A percentile compares a stretch with the other conserved stretches of the same genome.
phyloP scores from a whole-genome alignment of 768 basidiomycete species.

The Leccinum sublutescens region DNA sequence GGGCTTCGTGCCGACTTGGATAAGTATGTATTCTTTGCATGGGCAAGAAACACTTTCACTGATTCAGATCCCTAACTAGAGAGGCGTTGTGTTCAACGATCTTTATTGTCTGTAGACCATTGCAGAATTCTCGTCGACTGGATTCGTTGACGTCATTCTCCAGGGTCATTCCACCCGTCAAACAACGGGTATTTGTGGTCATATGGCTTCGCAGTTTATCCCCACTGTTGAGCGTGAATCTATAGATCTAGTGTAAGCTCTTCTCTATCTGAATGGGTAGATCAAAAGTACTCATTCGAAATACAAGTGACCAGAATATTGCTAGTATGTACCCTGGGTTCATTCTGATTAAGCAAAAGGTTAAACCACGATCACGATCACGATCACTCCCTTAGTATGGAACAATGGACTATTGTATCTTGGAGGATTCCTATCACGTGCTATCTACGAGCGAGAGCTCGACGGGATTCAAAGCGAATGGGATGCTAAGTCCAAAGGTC shows the following conservation, averaged over 20 bases:
- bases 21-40: slow-evolving; percentile 7
- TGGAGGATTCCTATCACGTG: neutral
- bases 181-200: neutral
- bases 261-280: neutral
- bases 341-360: neutral
- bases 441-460: neutral
- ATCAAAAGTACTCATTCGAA: neutral
- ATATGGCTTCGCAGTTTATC: neutral
- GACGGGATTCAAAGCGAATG: neutral
- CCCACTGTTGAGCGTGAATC: neutral
- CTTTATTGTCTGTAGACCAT: slow-evolving; percentile 64
- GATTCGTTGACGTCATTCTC: neutral
- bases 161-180: neutral
- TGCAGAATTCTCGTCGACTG: neutral
- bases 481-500: neutral
- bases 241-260: neutral
- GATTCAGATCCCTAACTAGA: slow-evolving; percentile 32
- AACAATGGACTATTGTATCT: neutral
- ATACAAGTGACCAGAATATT: neutral
- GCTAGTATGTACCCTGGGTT: neutral
- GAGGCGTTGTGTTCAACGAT: slow-evolving; percentile 60
- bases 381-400: neutral
- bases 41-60: neutral
- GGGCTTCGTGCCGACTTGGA: slow-evolving; percentile 10
- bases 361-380: neutral